Conservation (phyloP, 352 stramenopile genomes). For the Globisporangium megalacanthum region DNA sequence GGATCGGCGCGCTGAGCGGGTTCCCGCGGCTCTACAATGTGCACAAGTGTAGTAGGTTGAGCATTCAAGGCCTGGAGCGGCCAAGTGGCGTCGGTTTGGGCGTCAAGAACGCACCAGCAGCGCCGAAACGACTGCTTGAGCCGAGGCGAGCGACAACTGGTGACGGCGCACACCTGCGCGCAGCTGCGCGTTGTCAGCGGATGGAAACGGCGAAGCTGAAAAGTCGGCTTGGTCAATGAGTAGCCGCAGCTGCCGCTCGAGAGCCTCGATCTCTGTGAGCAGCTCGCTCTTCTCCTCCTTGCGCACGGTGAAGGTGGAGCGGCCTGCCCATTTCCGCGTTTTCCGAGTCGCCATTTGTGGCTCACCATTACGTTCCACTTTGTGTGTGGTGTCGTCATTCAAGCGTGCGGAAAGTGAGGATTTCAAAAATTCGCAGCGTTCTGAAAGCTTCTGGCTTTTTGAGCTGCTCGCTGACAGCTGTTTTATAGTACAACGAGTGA, state of each 20-base stretch:
- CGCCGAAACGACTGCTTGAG: slow-evolving; percentile 27
- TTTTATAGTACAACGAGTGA: no score
- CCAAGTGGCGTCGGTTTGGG: no score
- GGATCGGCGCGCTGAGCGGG: no score
- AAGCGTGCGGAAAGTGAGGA: no score
- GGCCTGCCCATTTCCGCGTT: neutral
- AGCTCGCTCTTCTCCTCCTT: slow-evolving; percentile 18
- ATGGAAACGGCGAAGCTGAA: neutral
- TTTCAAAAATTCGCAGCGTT: no score
- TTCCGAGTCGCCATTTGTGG: neutral
- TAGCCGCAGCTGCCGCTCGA: slow-evolving; percentile 25
- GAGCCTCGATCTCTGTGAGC: slow-evolving; percentile 22
- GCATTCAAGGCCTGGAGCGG: no score
- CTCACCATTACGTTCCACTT: neutral
- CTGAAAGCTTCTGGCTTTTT: no score
- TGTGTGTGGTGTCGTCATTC: neutral
- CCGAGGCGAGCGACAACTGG: slow-evolving; percentile 23
- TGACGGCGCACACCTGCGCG: slow-evolving; percentile 16
- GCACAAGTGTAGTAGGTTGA: no score
- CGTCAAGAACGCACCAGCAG: slow-evolving; percentile 12
- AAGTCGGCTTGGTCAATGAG: slow-evolving; percentile 24
- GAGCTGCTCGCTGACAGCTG: no score
- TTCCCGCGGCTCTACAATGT: no score
- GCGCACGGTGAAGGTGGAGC: slow-evolving; percentile 5
- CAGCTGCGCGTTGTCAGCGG: slow-evolving; percentile 11